A percentile compares a stretch with the other conserved stretches of the same genome.
Conservation (phyloP, 306 rosid genomes). For the Vigna angularis region DNA sequence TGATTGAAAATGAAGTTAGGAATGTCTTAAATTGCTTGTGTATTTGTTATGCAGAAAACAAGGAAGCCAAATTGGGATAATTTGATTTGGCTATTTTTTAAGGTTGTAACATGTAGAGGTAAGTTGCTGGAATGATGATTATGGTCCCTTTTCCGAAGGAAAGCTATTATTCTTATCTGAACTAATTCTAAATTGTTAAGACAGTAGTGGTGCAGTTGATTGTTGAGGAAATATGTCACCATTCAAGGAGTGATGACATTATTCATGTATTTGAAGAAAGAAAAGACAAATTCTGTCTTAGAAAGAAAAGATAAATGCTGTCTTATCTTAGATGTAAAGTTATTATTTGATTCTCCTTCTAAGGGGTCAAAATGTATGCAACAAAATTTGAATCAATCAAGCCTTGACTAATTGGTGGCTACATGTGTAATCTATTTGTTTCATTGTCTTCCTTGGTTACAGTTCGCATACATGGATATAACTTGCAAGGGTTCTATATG, state of each 20-base stretch:
- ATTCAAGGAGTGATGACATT: conserved; percentile 25
- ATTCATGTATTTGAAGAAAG: conserved; percentile 19
- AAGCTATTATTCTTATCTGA: conserved; percentile 23
- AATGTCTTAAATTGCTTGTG: conserved; percentile 42
- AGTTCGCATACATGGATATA: conserved; percentile 34
- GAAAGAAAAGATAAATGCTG: background rate
- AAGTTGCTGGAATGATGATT: conserved; percentile 32
- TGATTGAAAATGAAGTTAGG: conserved; percentile 38
- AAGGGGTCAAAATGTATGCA: conserved; percentile 25
- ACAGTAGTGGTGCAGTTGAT: conserved; percentile 28
- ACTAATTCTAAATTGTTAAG: conserved; percentile 43
- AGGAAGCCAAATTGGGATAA: conserved; percentile 30
- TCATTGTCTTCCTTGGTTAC: conserved; percentile 3
- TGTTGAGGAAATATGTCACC: conserved; percentile 32
- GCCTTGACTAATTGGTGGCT: conserved; percentile 32
- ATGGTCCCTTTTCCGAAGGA: conserved; percentile 17
- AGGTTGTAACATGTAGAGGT: conserved; percentile 42
- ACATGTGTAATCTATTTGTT: conserved; percentile 1
- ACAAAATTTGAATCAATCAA: conserved; percentile 34
- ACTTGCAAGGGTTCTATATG: background rate
- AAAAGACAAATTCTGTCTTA: no score
- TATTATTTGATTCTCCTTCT: conserved; percentile 1
- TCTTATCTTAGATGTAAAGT: conserved; percentile 22
- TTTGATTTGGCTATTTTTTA: conserved; percentile 39
- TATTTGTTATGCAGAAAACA: conserved; percentile 41